phyloP scores from a whole-genome alignment of 257 asterid genomes.

The Solanum neorickii region DNA sequence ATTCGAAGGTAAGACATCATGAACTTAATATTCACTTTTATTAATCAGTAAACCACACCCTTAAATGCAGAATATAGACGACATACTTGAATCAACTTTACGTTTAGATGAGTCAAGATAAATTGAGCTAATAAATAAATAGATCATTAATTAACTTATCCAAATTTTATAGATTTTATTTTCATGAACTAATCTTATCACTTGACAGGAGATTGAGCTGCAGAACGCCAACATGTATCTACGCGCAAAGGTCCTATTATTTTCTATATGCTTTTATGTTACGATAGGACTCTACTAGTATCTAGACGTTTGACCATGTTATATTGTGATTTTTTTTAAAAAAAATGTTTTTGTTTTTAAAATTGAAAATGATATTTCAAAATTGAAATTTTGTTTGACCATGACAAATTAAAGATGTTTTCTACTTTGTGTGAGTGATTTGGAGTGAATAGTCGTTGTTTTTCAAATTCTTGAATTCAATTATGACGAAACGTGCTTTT shows the following conservation, averaged over 20 bases:
- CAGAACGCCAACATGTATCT: constrained; percentile 86
- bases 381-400: neutral
- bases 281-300: neutral
- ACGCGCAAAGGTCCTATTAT: constrained; percentile 50
- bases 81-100: neutral
- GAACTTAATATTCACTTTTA: neutral
- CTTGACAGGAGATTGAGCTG: constrained; percentile 65
- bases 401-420: neutral
- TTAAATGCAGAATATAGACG: neutral
- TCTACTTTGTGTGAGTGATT: neutral
- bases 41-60: neutral
- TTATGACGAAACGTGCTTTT: neutral
- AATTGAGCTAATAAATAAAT: neutral
- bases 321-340: neutral
- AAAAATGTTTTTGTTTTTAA: neutral
- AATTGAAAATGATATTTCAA: too few relatives aligned
- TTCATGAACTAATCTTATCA: neutral
- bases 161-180: neutral
- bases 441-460: neutral
- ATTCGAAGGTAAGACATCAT: neutral
- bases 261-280: neutral
- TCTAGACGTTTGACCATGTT: neutral
- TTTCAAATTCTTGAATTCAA: neutral
- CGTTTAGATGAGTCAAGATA: neutral
- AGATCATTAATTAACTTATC: neutral